phyloP scores from a whole-genome alignment of 129 eudicot genomes.

The Ambrosia trifida region DNA sequence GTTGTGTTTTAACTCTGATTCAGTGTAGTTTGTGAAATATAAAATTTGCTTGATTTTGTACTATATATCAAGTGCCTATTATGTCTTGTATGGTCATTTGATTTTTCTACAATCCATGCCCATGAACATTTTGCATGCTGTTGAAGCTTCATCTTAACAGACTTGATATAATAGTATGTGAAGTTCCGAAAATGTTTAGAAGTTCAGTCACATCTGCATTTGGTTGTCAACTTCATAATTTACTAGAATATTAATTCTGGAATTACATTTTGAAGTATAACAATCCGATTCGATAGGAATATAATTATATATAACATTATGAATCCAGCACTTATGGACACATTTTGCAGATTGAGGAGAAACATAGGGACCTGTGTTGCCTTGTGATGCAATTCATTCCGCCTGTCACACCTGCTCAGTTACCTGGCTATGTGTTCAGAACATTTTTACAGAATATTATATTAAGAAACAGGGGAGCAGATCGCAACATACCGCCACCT shows the following conservation, averaged over 20 bases:
- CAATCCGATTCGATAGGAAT: neutral
- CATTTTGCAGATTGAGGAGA: slow-evolving; percentile 88
- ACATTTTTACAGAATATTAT: slow-evolving; percentile 71
- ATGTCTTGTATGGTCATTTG: no score
- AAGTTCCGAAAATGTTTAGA: neutral
- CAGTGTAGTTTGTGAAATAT: neutral
- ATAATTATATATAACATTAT: slow-evolving; percentile 1
- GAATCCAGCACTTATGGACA: neutral
- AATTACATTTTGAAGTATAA: neutral
- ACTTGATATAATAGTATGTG: neutral
- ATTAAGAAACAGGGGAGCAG: slow-evolving; percentile 88
- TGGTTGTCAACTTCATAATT: neutral
- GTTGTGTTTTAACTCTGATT: neutral
- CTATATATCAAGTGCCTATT: no score
- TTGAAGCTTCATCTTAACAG: neutral
- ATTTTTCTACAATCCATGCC: no score
- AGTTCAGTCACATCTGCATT: neutral
- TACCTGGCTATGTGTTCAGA: slow-evolving; percentile 89
- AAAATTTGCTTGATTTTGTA: no score
- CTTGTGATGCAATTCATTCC: slow-evolving; percentile 91
- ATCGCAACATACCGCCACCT: slow-evolving; percentile 75
- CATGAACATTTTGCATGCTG: neutral
- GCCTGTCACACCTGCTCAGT: slow-evolving; percentile 75
- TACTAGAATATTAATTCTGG: neutral
- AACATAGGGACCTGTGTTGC: slow-evolving; percentile 92